These are phyloP conservation scores for Colletotrichum godetiae DNA, from an alignment of 2,329 filamentous ascomycete genomes.

Conservation along the genomic window DNA sequence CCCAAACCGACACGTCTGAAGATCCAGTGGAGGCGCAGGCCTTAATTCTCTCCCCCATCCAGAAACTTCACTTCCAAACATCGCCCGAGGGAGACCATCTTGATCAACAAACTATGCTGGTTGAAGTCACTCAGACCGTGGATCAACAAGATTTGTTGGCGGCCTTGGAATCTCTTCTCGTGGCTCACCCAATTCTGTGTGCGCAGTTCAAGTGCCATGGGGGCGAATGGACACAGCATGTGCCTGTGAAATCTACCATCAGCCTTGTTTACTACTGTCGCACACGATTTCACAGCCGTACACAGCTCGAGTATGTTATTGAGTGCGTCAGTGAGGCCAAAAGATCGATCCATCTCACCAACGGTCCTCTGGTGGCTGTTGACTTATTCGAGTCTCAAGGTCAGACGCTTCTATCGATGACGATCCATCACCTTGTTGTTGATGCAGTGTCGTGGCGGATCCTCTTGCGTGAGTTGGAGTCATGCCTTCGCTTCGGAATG, in stretches of 20 bases:
- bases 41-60: constrained; percentile 11
- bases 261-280: not conserved
- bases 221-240: constrained; percentile 15
- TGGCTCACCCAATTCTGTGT: constrained; percentile 12
- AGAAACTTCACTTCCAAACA: constrained; percentile 20
- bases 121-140: not conserved
- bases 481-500: constrained; percentile 39
- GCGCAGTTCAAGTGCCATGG: not conserved
- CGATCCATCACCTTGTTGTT: constrained; percentile 51
- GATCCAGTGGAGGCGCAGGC: not conserved
- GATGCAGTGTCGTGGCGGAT: constrained; percentile 59
- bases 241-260: not conserved
- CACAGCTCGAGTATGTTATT: not conserved
- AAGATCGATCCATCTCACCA: not conserved
- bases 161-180: not conserved
- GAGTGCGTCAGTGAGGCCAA: constrained; percentile 21
- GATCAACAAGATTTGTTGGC: not conserved
- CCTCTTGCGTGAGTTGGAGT: constrained; percentile 56
- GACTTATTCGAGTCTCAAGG: constrained; percentile 6
- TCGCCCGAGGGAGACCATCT: constrained; percentile 2
- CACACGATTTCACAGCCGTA: constrained; percentile 11
- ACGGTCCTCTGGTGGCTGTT: not conserved
- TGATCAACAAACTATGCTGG: constrained; percentile 21
- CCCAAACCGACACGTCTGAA: not conserved
- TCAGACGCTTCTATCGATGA: constrained; percentile 43